A percentile compares a stretch with the other conserved stretches of the same genome.
phyloP scores from a whole-genome alignment of 75 land plant genomes.

The Picea glauca region DNA sequence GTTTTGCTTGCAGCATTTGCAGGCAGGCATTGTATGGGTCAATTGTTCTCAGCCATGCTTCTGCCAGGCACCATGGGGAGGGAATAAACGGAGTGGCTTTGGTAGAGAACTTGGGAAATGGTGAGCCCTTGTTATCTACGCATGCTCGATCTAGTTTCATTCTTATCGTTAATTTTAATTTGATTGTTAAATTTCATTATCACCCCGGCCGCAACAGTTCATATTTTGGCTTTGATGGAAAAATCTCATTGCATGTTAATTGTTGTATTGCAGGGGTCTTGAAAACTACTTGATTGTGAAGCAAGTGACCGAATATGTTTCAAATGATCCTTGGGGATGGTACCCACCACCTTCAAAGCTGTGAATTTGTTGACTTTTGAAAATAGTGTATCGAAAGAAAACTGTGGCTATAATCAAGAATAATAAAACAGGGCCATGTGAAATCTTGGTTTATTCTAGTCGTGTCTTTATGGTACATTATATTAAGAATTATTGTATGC shows the following conservation, averaged over 20 bases:
- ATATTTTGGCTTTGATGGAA: not conserved
- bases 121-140: constrained; percentile 27
- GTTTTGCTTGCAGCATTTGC: constrained; percentile 54
- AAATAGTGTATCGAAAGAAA: too few relatives aligned
- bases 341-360: constrained; percentile 84
- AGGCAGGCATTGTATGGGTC: constrained; percentile 96
- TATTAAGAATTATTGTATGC: too few relatives aligned
- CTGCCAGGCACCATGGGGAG: constrained; percentile 99
- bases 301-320: constrained; percentile 90
- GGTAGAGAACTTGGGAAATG: constrained; percentile 99
- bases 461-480: too few relatives aligned
- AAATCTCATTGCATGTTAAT: constrained; percentile 2
- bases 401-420: too few relatives aligned
- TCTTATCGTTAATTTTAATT: not conserved
- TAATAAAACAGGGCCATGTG: too few relatives aligned
- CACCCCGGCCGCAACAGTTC: not conserved
- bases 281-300: constrained; percentile 92
- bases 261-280: constrained; percentile 74
- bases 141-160: not conserved
- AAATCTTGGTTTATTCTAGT: too few relatives aligned
- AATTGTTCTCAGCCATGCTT: constrained; percentile 99
- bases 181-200: not conserved
- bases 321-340: constrained; percentile 97
- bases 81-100: constrained; percentile 96
- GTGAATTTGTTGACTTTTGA: constrained; percentile 13